Evolutionary conservation across 192 early-diverging fungal genomes (phyloP).

Genomic region (Cladochytrium replicatum): DNA sequence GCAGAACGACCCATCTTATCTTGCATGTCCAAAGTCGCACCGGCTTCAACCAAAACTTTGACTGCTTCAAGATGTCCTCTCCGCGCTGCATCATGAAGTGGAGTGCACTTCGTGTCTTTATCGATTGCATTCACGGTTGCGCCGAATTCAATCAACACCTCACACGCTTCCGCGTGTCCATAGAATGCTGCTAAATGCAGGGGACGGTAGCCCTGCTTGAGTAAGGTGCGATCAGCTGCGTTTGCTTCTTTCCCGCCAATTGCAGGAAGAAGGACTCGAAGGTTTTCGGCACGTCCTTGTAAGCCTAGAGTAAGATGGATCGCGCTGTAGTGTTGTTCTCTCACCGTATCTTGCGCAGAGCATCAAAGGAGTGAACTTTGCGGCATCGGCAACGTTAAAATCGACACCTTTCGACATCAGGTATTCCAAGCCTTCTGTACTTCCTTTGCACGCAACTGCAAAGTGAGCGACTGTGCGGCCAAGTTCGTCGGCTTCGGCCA

Average conservation of each 20-base stretch:
- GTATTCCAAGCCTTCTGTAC: constrained; percentile 32
- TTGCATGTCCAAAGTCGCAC: constrained; percentile 22
- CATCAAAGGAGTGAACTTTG: constrained; percentile 31
- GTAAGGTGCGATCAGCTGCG: constrained; percentile 28
- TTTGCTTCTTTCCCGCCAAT: constrained; percentile 6
- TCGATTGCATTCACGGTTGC: constrained; percentile 25
- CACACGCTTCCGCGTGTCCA: constrained; percentile 25
- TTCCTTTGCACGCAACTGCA: constrained; percentile 33
- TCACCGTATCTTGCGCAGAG: constrained; percentile 40
- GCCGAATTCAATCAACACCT: constrained; percentile 20
- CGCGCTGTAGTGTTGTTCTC: neutral
- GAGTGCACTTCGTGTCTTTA: constrained; percentile 13
- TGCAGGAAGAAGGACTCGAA: constrained; percentile 18
- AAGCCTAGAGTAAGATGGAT: too few species aligned
- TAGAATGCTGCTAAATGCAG: constrained; percentile 23
- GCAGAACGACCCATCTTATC: constrained; percentile 25
- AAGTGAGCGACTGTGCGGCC: constrained; percentile 36
- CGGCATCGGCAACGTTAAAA: constrained; percentile 16
- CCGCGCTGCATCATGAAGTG: constrained; percentile 12
- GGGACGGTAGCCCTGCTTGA: constrained; percentile 17
- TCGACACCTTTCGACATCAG: constrained; percentile 25
- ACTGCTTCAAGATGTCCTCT: constrained; percentile 25
- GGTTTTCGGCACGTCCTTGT: constrained; percentile 17
- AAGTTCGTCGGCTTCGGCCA: constrained; percentile 26
- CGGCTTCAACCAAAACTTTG: constrained; percentile 19